These are phyloP conservation scores for Vitis hybrid DNA, from an alignment of 177 flowering plant species.

Conservation along the genomic window DNA sequence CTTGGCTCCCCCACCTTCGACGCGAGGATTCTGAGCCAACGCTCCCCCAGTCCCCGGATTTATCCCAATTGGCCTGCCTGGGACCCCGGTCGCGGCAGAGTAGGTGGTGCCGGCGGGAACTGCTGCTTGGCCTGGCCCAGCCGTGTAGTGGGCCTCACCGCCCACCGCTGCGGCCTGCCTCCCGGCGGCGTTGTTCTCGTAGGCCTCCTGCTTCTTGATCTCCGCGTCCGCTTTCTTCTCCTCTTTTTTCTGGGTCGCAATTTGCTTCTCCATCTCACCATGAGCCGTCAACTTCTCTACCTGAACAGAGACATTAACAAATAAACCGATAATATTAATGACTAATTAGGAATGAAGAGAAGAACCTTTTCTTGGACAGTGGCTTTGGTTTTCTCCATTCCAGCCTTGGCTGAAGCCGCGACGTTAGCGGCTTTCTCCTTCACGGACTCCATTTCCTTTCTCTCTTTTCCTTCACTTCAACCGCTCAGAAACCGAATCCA, in stretches of 20 bases:
- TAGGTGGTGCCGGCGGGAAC: constrained; percentile 2
- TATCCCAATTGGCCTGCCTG: constrained; percentile 18
- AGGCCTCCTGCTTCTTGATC: constrained; percentile 19
- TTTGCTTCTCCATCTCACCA: constrained; percentile 15
- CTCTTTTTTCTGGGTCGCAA: constrained; percentile 24
- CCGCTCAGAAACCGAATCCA: not conserved
- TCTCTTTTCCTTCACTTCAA: not conserved
- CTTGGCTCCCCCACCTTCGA: not conserved
- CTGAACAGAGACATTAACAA: not conserved
- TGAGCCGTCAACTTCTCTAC: constrained; percentile 19
- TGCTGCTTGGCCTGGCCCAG: constrained; percentile 1
- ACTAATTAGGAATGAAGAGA: too few species aligned
- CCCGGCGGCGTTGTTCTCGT: constrained; percentile 17
- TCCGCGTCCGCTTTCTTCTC: constrained; percentile 19
- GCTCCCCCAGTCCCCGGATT: constrained; percentile 33
- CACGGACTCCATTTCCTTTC: constrained; percentile 1
- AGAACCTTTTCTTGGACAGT: constrained; percentile 11
- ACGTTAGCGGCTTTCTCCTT: constrained; percentile 11
- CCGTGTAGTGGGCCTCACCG: too few species aligned
- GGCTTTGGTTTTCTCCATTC: constrained; percentile 15
- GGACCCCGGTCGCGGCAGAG: constrained; percentile 14
- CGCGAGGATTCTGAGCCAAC: constrained; percentile 20
- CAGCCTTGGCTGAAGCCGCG: constrained; percentile 10
- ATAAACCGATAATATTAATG: too few species aligned
- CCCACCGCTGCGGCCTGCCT: too few species aligned